phyloP scores from a whole-genome alignment of 2,329 filamentous ascomycete genomes.

The Gyromitra esculenta region DNA sequence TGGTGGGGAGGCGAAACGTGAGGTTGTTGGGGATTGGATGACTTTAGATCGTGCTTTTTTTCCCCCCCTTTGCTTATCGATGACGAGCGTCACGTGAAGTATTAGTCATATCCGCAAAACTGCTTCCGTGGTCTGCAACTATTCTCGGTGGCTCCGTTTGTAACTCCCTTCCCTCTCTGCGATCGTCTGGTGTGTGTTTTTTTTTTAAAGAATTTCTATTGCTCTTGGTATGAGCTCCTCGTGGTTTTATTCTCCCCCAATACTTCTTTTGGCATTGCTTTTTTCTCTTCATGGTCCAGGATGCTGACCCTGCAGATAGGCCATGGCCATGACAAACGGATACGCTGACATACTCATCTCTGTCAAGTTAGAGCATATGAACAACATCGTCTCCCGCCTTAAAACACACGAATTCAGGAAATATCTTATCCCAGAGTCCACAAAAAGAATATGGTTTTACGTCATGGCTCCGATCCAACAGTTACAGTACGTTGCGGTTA shows the following conservation, averaged over 20 bases:
- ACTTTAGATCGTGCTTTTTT: constrained; percentile 15
- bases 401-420: constrained; percentile 45
- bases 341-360: constrained; percentile 42
- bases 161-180: not conserved
- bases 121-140: not conserved
- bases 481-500: constrained; percentile 40
- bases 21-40: constrained; percentile 23
- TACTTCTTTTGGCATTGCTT: not conserved
- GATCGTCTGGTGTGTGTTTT: not conserved
- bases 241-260: not conserved
- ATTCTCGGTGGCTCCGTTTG: not conserved
- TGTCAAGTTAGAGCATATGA: constrained; percentile 30
- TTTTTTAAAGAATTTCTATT: too few species aligned
- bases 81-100: constrained; percentile 38
- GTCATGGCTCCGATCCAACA: constrained; percentile 34
- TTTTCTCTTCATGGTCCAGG: not conserved
- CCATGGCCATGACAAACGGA: constrained; percentile 27
- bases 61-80: constrained; percentile 14
- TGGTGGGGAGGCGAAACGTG: constrained; percentile 17
- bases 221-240: constrained; percentile 14
- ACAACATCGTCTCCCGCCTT: constrained; percentile 30
- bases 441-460: constrained; percentile 44
- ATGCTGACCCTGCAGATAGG: constrained; percentile 22
- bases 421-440: constrained; percentile 20
- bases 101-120: constrained; percentile 34